Percentiles rank a stretch among this genome's conserved stretches.
phyloP scores from a whole-genome alignment of 2,329 filamentous ascomycete species.

The Lachnellula occidentalis region DNA sequence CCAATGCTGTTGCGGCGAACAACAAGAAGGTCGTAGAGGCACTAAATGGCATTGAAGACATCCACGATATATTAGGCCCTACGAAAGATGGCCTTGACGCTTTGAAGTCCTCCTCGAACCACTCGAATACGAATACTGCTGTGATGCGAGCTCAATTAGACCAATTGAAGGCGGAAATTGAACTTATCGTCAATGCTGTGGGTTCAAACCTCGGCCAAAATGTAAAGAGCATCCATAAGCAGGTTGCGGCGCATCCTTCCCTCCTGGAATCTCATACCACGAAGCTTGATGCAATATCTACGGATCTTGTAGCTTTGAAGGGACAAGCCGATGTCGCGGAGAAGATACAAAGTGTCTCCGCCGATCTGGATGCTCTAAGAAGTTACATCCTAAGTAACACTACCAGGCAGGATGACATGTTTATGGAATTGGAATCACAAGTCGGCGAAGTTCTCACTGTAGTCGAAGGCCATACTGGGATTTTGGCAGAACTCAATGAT shows the following conservation, averaged over 20 bases:
- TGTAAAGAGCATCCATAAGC: slow-evolving; percentile 20
- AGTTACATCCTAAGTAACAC: slow-evolving; percentile 14
- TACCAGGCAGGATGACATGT: slow-evolving; percentile 11
- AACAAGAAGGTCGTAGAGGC: slow-evolving; percentile 21
- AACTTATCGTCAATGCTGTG: slow-evolving; percentile 20
- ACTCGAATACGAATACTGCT: slow-evolving; percentile 21
- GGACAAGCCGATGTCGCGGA: slow-evolving; percentile 13
- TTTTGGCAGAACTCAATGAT: slow-evolving; percentile 20
- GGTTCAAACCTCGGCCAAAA: slow-evolving; percentile 23
- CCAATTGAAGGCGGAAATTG: slow-evolving; percentile 27
- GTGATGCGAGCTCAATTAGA: slow-evolving; percentile 29
- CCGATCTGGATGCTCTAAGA: slow-evolving; percentile 19
- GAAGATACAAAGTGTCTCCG: slow-evolving; percentile 20
- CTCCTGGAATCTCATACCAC: slow-evolving; percentile 18
- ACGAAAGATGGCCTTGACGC: slow-evolving; percentile 19
- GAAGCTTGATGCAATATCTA: slow-evolving; percentile 23
- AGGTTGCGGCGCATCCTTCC: slow-evolving; percentile 11
- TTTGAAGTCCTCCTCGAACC: slow-evolving; percentile 19
- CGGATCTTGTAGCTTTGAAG: slow-evolving; percentile 21
- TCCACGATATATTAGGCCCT: slow-evolving; percentile 17
- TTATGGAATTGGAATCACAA: slow-evolving; percentile 16
- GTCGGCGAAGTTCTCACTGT: slow-evolving; percentile 16
- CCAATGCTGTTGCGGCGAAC: slow-evolving; percentile 20
- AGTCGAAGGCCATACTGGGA: slow-evolving; percentile 18
- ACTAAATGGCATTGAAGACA: slow-evolving; percentile 13